Conservation (phyloP, 2,329 filamentous ascomycete genomes). For the Davidsoniella australis region DNA sequence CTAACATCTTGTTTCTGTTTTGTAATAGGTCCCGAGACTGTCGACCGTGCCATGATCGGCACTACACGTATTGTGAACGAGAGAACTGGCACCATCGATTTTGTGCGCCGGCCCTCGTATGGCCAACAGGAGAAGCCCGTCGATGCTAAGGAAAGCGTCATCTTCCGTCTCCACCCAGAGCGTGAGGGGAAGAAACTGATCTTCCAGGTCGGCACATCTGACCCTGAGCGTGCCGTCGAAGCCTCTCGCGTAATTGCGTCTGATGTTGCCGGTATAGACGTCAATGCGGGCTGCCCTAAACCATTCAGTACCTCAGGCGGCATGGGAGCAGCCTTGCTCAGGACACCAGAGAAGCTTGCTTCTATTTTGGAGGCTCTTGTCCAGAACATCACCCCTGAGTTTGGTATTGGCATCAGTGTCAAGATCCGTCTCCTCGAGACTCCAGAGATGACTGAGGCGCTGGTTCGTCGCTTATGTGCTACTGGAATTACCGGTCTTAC, state of each 20-base stretch:
- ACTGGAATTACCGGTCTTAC: conserved; percentile 90
- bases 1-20: background rate
- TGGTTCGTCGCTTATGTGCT: conserved; percentile 61
- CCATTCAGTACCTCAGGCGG: conserved; percentile 85
- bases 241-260: conserved; percentile 69
- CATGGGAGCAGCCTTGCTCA: conserved; percentile 86
- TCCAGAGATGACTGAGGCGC: conserved; percentile 52
- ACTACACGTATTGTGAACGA: conserved; percentile 63
- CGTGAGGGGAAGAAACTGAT: conserved; percentile 61
- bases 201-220: conserved; percentile 82
- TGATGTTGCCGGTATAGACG: conserved; percentile 86
- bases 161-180: conserved; percentile 69
- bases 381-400: conserved; percentile 55
- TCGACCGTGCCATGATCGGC: conserved; percentile 83
- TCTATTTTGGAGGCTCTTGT: conserved; percentile 74
- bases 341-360: conserved; percentile 67
- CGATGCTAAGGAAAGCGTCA: conserved; percentile 45
- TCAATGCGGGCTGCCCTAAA: conserved; percentile 97
- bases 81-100: conserved; percentile 66
- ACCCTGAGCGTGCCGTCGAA: conserved; percentile 64
- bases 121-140: conserved; percentile 38
- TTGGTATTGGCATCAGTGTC: conserved; percentile 84
- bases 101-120: conserved; percentile 58
- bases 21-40: conserved; percentile 64
- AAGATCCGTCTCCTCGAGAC: conserved; percentile 84